Conservation (phyloP, 371 early-diverging fungal genomes). For the Mortierella sp. region DNA sequence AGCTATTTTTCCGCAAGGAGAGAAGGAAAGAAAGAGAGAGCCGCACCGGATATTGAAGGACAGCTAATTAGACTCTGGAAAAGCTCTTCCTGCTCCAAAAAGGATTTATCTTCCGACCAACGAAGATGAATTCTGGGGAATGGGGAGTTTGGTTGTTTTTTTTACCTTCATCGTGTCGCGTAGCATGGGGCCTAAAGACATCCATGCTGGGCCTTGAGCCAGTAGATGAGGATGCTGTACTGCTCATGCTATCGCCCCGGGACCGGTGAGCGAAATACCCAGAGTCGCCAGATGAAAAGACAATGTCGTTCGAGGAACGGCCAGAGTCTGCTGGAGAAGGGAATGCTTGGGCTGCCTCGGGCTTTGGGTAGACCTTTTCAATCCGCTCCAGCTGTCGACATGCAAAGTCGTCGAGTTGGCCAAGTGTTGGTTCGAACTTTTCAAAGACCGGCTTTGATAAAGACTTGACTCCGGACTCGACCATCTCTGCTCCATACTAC, state of each 20-base stretch:
- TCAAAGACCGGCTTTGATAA: conserved; percentile 73
- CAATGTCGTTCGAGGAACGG: conserved; percentile 44
- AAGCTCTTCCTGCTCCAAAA: not conserved
- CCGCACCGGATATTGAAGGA: not conserved
- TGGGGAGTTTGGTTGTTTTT: too few species aligned
- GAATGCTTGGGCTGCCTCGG: conserved; percentile 32
- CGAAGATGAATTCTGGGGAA: too few species aligned
- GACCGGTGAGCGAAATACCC: conserved; percentile 37
- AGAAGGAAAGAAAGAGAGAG: not conserved
- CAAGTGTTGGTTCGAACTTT: conserved; percentile 67
- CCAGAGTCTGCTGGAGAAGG: conserved; percentile 44
- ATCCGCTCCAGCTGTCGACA: conserved; percentile 72
- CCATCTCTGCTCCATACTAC: conserved; percentile 75
- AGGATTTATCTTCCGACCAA: too few species aligned
- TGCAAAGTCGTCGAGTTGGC: conserved; percentile 79
- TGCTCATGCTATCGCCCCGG: conserved; percentile 43
- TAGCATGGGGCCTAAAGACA: conserved; percentile 33
- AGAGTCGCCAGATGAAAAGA: conserved; percentile 10
- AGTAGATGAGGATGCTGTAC: conserved; percentile 29
- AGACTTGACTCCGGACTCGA: conserved; percentile 78
- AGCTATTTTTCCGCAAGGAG: conserved; percentile 9
- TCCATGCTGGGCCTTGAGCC: conserved; percentile 46
- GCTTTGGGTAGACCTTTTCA: conserved; percentile 35
- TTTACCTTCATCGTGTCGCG: conserved; percentile 50
- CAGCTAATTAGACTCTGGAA: not conserved